Conservation (phyloP, 2,329 filamentous ascomycete genomes). For the Scytalidium sp. region DNA sequence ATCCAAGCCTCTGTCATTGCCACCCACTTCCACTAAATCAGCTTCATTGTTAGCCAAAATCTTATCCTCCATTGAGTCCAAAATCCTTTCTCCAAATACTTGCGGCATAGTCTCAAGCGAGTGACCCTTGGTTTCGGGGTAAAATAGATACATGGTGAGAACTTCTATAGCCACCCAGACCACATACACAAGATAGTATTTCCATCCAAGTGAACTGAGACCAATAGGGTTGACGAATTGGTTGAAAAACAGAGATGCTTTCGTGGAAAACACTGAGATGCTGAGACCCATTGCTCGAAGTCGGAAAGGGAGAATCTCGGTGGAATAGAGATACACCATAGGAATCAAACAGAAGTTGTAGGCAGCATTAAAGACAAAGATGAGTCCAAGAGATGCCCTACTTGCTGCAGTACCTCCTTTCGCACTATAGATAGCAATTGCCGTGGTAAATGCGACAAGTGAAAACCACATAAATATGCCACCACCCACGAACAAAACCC, state of each 20-base stretch:
- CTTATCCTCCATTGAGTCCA: slow-evolving; percentile 20
- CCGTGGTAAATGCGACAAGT: slow-evolving; percentile 7
- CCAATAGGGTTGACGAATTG: slow-evolving; percentile 42
- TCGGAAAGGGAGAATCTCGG: slow-evolving; percentile 35
- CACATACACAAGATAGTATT: slow-evolving; percentile 31
- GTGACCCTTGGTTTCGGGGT: slow-evolving; percentile 37
- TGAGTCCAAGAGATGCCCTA: slow-evolving; percentile 8
- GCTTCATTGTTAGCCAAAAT: slow-evolving; percentile 18
- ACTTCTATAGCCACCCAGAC: slow-evolving; percentile 24
- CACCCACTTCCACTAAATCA: slow-evolving; percentile 9
- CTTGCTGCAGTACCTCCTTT: slow-evolving; percentile 4
- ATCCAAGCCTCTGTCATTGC: slow-evolving; percentile 15
- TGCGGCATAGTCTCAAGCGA: slow-evolving; percentile 37
- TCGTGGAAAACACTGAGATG: slow-evolving; percentile 38
- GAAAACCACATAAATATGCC: slow-evolving; percentile 10
- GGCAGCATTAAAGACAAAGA: background rate
- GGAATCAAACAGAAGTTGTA: slow-evolving; percentile 1
- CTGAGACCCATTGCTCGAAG: slow-evolving; percentile 33
- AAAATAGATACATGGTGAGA: slow-evolving; percentile 21
- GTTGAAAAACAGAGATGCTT: slow-evolving; percentile 28
- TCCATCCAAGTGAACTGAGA: slow-evolving; percentile 34
- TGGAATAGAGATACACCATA: slow-evolving; percentile 28
- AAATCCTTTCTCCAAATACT: slow-evolving; percentile 26
- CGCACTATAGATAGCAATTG: slow-evolving; percentile 4
- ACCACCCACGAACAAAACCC: slow-evolving; percentile 16